Conservation (phyloP, 768 basidiomycete genomes). For the Suillus cothurnatus region DNA sequence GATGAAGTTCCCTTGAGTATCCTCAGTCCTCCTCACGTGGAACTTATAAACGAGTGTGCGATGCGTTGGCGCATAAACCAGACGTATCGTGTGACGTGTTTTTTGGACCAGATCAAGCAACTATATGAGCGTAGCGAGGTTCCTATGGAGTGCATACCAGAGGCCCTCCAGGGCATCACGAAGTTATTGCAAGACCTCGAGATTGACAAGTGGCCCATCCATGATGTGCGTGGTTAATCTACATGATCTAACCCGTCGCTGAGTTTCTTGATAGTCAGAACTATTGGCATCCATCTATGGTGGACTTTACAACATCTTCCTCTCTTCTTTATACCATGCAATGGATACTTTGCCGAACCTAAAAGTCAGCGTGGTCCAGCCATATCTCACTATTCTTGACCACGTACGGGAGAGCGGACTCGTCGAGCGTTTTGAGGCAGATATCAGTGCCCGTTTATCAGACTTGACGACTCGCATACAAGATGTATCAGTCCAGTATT, state of each 20-base stretch:
- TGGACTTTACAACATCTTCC: slow-evolving; percentile 82
- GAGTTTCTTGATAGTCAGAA: slow-evolving; percentile 51
- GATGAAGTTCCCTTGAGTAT: slow-evolving; percentile 96
- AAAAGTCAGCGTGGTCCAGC: slow-evolving; percentile 69
- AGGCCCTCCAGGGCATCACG: slow-evolving; percentile 75
- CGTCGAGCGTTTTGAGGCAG: slow-evolving; percentile 72
- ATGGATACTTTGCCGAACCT: slow-evolving; percentile 77
- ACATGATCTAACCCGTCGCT: slow-evolving; percentile 11
- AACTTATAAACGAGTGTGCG: slow-evolving; percentile 86
- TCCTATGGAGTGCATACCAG: slow-evolving; percentile 92
- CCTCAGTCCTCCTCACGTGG: slow-evolving; percentile 74
- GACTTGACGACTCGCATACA: slow-evolving; percentile 71
- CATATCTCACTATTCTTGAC: slow-evolving; percentile 68
- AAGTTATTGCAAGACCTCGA: slow-evolving; percentile 73
- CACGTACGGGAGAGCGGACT: slow-evolving; percentile 70
- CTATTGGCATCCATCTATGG: slow-evolving; percentile 69
- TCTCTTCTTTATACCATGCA: slow-evolving; percentile 80
- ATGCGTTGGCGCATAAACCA: slow-evolving; percentile 87
- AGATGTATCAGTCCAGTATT: slow-evolving; percentile 60
- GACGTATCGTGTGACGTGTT: slow-evolving; percentile 74
- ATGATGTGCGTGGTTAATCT: slow-evolving; percentile 65
- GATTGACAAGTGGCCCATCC: slow-evolving; percentile 73
- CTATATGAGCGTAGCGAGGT: slow-evolving; percentile 90
- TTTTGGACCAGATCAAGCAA: slow-evolving; percentile 82
- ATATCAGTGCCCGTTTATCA: slow-evolving; percentile 62